Conservation (phyloP, 2,329 filamentous ascomycete genomes). For the Fusarium gaditjirri region DNA sequence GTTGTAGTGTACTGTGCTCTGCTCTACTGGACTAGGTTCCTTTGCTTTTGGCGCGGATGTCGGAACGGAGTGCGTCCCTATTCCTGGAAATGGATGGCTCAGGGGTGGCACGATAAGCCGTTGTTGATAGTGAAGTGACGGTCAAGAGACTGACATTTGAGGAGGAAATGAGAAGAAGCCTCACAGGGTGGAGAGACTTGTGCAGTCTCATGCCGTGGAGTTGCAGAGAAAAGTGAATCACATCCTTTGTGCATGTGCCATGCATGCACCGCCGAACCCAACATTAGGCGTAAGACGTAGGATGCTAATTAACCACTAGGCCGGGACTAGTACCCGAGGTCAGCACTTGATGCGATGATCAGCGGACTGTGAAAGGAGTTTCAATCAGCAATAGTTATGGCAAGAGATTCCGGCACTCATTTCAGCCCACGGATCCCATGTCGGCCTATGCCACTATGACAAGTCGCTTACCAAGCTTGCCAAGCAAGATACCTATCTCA, state of each 20-base stretch:
- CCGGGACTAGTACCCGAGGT: constrained; percentile 24
- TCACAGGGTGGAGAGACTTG: constrained; percentile 9
- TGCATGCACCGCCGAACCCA: not conserved
- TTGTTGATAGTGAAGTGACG: constrained; percentile 6
- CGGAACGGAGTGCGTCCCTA: constrained; percentile 25
- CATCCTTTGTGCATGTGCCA: constrained; percentile 4
- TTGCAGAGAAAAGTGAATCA: not conserved
- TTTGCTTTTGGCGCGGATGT: constrained; percentile 33
- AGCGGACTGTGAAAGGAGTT: constrained; percentile 10
- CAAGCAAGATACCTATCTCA: constrained; percentile 1
- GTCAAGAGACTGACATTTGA: constrained; percentile 2
- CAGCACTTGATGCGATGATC: constrained; percentile 36
- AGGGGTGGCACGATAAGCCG: constrained; percentile 31
- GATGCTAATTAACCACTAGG: constrained; percentile 25
- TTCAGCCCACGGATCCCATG: constrained; percentile 17
- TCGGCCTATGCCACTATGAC: constrained; percentile 17
- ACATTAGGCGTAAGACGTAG: constrained; percentile 5
- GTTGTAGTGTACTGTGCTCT: constrained; percentile 4
- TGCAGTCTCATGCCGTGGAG: constrained; percentile 10
- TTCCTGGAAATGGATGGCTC: constrained; percentile 1
- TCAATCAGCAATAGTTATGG: constrained; percentile 5
- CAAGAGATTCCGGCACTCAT: constrained; percentile 20
- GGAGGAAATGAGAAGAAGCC: constrained; percentile 28
- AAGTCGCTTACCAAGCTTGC: constrained; percentile 2
- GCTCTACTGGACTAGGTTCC: constrained; percentile 13